Conservation (phyloP, 257 asterid species). For the Penstemon barbatus region DNA sequence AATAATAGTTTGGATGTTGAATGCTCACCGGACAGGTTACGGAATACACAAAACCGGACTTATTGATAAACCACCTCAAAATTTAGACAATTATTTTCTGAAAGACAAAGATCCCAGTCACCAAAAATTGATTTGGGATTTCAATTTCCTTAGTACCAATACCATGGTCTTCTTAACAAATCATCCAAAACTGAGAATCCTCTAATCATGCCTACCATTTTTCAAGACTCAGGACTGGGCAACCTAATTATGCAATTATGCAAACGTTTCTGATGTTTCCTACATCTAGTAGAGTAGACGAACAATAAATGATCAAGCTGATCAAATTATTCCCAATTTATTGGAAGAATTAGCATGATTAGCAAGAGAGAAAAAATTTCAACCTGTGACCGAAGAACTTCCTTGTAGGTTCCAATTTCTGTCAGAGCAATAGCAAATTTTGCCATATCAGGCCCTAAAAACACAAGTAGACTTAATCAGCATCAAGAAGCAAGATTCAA, state of each 20-base stretch:
- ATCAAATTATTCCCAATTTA: slow-evolving; percentile 3
- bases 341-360: slow-evolving; percentile 19
- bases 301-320: slow-evolving; percentile 8
- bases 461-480: slow-evolving; percentile 36
- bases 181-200: neutral
- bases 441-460: slow-evolving; percentile 86
- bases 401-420: slow-evolving; percentile 93
- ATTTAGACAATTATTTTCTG: no score
- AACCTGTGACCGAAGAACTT: slow-evolving; percentile 92
- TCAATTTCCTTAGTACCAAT: neutral
- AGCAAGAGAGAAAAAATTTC: slow-evolving; percentile 16
- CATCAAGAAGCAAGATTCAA: slow-evolving; percentile 8
- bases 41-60: neutral
- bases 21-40: slow-evolving; percentile 1
- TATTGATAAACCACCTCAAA: slow-evolving; percentile 16
- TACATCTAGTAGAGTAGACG: slow-evolving; percentile 6
- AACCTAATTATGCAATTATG: neutral
- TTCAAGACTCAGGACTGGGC: no score
- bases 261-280: neutral
- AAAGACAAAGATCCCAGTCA: no score
- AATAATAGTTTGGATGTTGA: slow-evolving; percentile 15
- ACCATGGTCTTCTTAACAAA: neutral
- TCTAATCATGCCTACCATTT: no score
- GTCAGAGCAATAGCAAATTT: slow-evolving; percentile 82
- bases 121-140: neutral